Base-by-base conservation (phyloP, 306 rosid species). In the Inga oerstediana region DNA sequence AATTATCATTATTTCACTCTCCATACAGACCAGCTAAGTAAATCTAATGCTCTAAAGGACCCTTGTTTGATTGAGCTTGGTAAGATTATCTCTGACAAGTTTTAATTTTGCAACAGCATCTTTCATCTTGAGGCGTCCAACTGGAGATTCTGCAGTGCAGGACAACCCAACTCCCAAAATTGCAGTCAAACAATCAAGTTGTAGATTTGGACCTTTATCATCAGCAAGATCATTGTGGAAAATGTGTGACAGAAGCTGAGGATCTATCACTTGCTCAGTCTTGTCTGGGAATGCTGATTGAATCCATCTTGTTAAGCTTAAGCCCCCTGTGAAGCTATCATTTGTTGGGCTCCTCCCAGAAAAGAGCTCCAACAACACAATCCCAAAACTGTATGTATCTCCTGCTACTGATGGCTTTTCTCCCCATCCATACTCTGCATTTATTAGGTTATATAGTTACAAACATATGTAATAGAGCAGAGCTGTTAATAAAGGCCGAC, bases 371-470 rank as follows among this genome's bases (percentile, higher is more conserved):
- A 94, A 82, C 80, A 93, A 48, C 85, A 86, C 86, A 70, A 92
- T 84, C 10, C 98, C 97, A 44, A 89, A 93, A 79, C 98, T 92
- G 41, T 93, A 93, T 32, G 91, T 90, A 84, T 93, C 98, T 78
- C 97, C 98, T 7, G 88, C 89, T n/a, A 85, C 83, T 1, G 91
- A 82, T 37, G 94, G 85, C 65, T 85, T 89, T 77, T 86, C 85
- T 74, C 93, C 92, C 85, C 88, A 80, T 37, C 94, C 97, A 74
- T 92, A 93, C 58, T 93, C 98, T 93, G 88, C 85, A 85, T 35
- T 68, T 37, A 37, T 41, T 11, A 24, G 16, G 37, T 59, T 22
- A 59, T 5, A n/a, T 9, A 20, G 22, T 10, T 22, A 8, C 34
- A 58, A 58, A n/a, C 27, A 32, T 32, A 32, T 32, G 3, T 3